Base-by-base conservation (phyloP, 1,284 basidiomycete genomes). In the Cutaneotrichosporon mucoides region DNA sequence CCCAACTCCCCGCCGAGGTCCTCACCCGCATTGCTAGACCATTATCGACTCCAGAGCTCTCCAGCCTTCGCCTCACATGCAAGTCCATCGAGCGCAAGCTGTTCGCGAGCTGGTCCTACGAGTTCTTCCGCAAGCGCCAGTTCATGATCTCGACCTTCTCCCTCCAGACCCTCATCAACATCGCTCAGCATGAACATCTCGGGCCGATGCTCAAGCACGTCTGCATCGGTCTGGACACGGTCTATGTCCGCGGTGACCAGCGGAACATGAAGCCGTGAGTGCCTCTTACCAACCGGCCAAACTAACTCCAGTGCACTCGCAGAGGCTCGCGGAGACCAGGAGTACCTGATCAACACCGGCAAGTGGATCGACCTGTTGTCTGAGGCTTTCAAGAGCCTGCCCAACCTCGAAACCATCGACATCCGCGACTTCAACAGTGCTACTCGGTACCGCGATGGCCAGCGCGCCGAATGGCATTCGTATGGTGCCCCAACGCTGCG, bases 401-500 rank as follows among this genome's bases (percentile, higher is more conserved):
- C 48, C 42, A 57, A 56, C 45, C 56, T 65, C 34, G 33, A 48
- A 4, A 53, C 82, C 56, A 82, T 84, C 15, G 84, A 83, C 66
- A 82, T 80, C 44, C 83, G 77, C 61, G 72, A 79, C 57, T 76
- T 78, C 42, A 82, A 73, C 15, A 57, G 52, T 5, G 0, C 1
- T 5, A 58, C 62, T 2, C 55, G 62, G 6, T 60, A 35, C 50
- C 62, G 62, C 13, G 62, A 63, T 34, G 58, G 56, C 6, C 40
- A 13, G 11, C 5, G 7, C 33, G 48, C 55, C 6, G 10, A 13
- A 13, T 63, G 58, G 56, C 9, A 16, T 3, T 48, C 52, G 5
- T 52, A 46, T 11, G 62, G 62, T 12, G 36, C 46, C 4, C 43
- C 41, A 4, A 43, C 48, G 0, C 6, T 47, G 6, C 10, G 24